These are phyloP conservation scores for Penicillium salamii DNA, from an alignment of 495 filamentous ascomycete genomes.

Conservation along the genomic window DNA sequence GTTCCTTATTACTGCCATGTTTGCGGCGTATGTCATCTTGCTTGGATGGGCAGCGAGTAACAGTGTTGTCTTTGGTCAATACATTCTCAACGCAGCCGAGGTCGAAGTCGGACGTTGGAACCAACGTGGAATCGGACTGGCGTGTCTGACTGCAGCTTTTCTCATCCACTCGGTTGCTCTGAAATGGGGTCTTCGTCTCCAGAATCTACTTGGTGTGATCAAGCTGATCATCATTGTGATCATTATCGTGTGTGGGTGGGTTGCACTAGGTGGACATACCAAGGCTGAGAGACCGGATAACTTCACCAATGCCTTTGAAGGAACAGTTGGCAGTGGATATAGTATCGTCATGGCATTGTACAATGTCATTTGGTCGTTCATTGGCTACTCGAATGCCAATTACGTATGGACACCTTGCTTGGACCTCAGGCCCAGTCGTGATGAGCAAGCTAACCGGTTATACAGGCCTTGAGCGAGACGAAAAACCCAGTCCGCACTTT, in stretches of 20 bases:
- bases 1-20: conserved; percentile 63
- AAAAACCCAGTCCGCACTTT: conserved; percentile 61
- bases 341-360: conserved; percentile 62
- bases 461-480: conserved; percentile 59
- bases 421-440: background rate
- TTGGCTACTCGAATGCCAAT: conserved; percentile 64
- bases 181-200: conserved; percentile 67
- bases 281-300: conserved; percentile 53
- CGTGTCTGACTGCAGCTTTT: conserved; percentile 62
- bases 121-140: conserved; percentile 63
- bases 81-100: conserved; percentile 63
- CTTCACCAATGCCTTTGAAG: conserved; percentile 63
- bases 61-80: conserved; percentile 66
- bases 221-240: conserved; percentile 67
- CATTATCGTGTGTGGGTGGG: conserved; percentile 64
- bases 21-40: conserved; percentile 56
- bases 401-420: conserved; percentile 30
- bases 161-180: conserved; percentile 57
- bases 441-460: background rate
- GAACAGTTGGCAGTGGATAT: conserved; percentile 55
- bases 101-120: conserved; percentile 62
- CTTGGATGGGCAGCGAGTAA: conserved; percentile 59
- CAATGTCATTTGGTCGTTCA: conserved; percentile 66
- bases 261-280: conserved; percentile 52
- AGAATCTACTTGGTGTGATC: conserved; percentile 63